Evolutionary conservation across 768 basidiomycete genomes (phyloP).

Genomic region (Neoboletus subvelutipes): DNA sequence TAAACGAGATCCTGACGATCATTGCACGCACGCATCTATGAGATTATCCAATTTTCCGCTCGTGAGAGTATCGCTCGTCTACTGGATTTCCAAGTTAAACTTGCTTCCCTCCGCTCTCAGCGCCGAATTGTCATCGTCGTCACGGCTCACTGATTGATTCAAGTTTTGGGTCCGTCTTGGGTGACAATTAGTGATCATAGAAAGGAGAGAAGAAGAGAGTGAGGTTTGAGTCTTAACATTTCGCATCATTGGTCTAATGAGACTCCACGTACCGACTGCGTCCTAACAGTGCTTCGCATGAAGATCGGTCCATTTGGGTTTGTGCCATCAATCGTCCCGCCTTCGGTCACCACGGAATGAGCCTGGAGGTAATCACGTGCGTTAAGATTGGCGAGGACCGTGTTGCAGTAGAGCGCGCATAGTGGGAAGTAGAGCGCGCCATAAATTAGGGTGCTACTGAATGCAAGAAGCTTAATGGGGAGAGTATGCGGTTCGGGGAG

Average conservation of each 20-base stretch:
- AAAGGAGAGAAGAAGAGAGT: too few relatives aligned
- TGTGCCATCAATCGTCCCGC: not conserved
- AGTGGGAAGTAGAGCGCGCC: conserved; percentile 7
- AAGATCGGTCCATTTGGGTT: not conserved
- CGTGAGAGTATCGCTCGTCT: not conserved
- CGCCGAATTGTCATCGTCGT: not conserved
- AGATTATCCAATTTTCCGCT: not conserved
- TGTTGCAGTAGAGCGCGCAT: conserved; percentile 13
- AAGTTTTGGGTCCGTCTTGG: not conserved
- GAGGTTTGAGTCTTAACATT: not conserved
- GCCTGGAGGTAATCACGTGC: conserved; percentile 1
- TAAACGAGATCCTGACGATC: too few relatives aligned
- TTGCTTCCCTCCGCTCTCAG: not conserved
- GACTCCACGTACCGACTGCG: too few relatives aligned
- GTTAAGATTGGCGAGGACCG: conserved; percentile 11
- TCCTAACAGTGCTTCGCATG: not conserved
- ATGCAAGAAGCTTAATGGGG: too few relatives aligned
- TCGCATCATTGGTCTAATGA: too few relatives aligned
- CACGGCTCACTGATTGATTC: not conserved
- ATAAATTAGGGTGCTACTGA: not conserved
- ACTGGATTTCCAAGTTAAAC: not conserved
- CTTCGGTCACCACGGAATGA: not conserved
- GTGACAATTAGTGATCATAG: not conserved
- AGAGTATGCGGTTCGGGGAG: not conserved
- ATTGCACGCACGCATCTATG: too few relatives aligned